A percentile compares a stretch with the other conserved stretches of the same genome.
phyloP scores from a whole-genome alignment of 73 alveolate genomes.

The Paramecium primaurelia region DNA sequence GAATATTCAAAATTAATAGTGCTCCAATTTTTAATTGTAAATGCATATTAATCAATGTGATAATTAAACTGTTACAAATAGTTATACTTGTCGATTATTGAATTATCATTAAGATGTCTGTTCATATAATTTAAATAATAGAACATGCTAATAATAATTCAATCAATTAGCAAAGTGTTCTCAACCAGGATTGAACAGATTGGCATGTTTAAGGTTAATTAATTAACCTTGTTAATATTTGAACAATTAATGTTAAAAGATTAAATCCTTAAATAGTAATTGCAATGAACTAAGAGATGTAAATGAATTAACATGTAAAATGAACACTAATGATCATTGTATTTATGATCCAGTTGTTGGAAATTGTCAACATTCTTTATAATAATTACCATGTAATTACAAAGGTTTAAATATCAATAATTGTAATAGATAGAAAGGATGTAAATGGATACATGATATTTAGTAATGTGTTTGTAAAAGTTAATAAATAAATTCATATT shows the following conservation, averaged over 20 bases:
- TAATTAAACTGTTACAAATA: neutral
- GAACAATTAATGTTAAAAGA: neutral
- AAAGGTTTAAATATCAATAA: neutral
- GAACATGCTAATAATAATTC: neutral
- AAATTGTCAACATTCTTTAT: neutral
- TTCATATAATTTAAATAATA: neutral
- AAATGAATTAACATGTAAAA: slow-evolving; percentile 1
- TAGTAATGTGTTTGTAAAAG: neutral
- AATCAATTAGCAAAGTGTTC: neutral
- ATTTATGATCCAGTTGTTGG: neutral
- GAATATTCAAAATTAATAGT: neutral
- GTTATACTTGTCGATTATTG: neutral
- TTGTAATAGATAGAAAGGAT: neutral
- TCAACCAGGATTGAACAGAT: neutral
- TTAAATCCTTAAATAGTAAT: neutral
- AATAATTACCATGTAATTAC: neutral
- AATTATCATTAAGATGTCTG: neutral
- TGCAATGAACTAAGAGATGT: neutral
- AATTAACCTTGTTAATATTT: neutral
- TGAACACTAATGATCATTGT: neutral
- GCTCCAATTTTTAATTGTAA: neutral
- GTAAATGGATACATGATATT: neutral
- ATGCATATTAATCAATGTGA: neutral
- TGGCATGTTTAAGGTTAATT: neutral
- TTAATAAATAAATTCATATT: neutral